Evolutionary conservation across 2,329 filamentous ascomycete species (phyloP).

Genomic region (Aspergillus fischeri): DNA sequence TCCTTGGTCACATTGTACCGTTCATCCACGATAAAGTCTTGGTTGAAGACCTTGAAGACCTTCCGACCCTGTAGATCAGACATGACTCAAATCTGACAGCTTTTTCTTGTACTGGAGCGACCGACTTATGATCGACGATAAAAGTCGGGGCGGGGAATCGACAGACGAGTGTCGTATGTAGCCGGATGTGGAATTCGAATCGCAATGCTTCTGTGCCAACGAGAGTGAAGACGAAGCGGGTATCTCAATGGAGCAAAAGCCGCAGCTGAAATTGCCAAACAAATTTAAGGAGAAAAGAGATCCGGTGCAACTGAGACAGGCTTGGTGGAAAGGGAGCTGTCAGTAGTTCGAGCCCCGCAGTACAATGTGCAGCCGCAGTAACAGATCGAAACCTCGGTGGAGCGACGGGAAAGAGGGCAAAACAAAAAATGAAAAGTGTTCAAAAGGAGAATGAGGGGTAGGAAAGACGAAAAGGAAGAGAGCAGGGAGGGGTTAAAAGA

Average conservation of each 20-base stretch:
- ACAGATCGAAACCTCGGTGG: neutral
- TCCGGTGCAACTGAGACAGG: neutral
- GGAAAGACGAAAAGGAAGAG: slow-evolving; percentile 3
- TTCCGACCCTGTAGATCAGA: slow-evolving; percentile 68
- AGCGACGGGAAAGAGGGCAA: neutral
- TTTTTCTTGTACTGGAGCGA: neutral
- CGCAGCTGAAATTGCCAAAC: neutral
- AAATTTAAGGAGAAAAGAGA: neutral
- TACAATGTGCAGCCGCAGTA: slow-evolving; percentile 7
- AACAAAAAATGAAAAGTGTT: neutral
- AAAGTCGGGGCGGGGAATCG: neutral
- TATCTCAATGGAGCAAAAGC: neutral
- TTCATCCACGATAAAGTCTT: slow-evolving; percentile 98
- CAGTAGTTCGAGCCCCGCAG: slow-evolving; percentile 10
- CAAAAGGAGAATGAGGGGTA: slow-evolving; percentile 3
- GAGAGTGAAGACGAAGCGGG: neutral
- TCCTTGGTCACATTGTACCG: slow-evolving; percentile 99
- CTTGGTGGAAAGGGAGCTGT: neutral
- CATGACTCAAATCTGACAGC: slow-evolving; percentile 39
- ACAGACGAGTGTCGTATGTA: neutral
- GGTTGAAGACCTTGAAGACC: slow-evolving; percentile 99
- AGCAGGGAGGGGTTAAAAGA: slow-evolving; percentile 15
- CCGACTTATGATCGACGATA: slow-evolving; percentile 6
- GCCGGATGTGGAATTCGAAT: neutral
- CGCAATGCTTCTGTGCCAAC: neutral